Evolutionary conservation across 768 basidiomycete species (phyloP).

Genomic region (Podaxis sp.): DNA sequence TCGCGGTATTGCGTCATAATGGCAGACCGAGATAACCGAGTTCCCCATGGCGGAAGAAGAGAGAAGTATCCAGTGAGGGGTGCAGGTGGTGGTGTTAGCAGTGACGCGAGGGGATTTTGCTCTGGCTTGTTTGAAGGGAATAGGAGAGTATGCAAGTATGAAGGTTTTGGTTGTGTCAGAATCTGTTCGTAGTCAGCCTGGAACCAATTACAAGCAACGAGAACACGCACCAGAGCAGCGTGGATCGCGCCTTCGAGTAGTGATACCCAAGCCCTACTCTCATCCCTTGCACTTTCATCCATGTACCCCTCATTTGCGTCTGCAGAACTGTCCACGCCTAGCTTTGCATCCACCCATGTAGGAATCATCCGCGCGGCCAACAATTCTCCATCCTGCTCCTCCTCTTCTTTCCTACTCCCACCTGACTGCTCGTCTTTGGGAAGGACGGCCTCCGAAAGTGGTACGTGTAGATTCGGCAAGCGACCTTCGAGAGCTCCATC

Average conservation of each 20-base stretch:
- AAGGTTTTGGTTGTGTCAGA: constrained; percentile 45
- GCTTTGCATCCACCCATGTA: constrained; percentile 65
- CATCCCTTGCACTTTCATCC: constrained; percentile 58
- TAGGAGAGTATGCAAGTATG: constrained; percentile 43
- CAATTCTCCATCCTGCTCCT: constrained; percentile 45
- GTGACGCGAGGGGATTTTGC: constrained; percentile 39
- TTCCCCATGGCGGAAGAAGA: constrained; percentile 59
- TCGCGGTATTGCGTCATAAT: constrained; percentile 65
- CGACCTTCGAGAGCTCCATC: constrained; percentile 70
- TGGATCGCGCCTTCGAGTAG: constrained; percentile 78
- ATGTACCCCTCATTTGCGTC: constrained; percentile 67
- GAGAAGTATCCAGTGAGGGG: constrained; percentile 71
- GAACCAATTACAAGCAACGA: constrained; percentile 7
- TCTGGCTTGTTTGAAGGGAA: constrained; percentile 31
- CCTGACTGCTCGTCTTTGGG: constrained; percentile 6
- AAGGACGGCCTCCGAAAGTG: constrained; percentile 26
- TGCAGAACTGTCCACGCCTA: constrained; percentile 36
- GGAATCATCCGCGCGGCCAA: constrained; percentile 70
- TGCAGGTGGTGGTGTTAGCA: constrained; percentile 65
- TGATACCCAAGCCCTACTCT: constrained; percentile 81
- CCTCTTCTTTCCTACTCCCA: constrained; percentile 22
- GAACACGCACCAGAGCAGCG: constrained; percentile 61
- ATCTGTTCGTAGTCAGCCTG: constrained; percentile 34
- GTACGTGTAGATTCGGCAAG: constrained; percentile 72
- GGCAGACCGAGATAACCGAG: constrained; percentile 48